Evolutionary conservation across 306 rosid genomes (phyloP).

Genomic region (Acacia acuminata): DNA sequence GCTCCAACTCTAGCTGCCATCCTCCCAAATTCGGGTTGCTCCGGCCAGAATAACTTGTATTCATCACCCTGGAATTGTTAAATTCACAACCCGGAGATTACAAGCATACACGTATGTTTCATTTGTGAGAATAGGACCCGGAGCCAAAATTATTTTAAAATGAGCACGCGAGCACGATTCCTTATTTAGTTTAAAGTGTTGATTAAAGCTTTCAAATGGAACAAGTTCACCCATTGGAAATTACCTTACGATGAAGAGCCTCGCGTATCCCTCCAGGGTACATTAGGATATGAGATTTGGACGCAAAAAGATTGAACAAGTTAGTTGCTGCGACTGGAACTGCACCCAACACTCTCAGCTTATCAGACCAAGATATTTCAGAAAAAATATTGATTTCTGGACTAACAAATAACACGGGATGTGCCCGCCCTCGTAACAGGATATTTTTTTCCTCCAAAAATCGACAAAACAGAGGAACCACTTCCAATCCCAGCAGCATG

Average conservation of each 20-base stretch:
- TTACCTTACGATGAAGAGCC: conserved; percentile 92
- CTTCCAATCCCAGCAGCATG: conserved; percentile 86
- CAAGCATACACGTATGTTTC: conserved; percentile 28
- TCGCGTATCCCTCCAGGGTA: conserved; percentile 94
- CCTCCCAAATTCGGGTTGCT: conserved; percentile 87
- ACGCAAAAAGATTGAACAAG: conserved; percentile 77
- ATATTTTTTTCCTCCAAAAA: conserved; percentile 54
- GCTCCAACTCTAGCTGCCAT: conserved; percentile 97
- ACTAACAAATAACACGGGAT: conserved; percentile 62
- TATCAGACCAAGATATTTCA: conserved; percentile 51
- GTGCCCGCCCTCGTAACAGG: conserved; percentile 78
- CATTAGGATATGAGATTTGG: conserved; percentile 74
- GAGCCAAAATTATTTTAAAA: neutral
- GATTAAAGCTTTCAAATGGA: neutral
- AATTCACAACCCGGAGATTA: conserved; percentile 40
- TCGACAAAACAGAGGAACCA: conserved; percentile 51
- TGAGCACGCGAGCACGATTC: neutral
- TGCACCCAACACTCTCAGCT: conserved; percentile 70
- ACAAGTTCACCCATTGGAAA: neutral
- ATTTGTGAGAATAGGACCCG: neutral
- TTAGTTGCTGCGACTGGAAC: no score
- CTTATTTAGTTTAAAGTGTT: neutral
- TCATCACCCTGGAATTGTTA: conserved; percentile 72
- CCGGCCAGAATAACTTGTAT: conserved; percentile 90
- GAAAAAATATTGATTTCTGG: conserved; percentile 45